These are phyloP conservation scores for Cunninghamia lanceolata DNA, from an alignment of 75 land plant genomes.

Conservation along the genomic window DNA sequence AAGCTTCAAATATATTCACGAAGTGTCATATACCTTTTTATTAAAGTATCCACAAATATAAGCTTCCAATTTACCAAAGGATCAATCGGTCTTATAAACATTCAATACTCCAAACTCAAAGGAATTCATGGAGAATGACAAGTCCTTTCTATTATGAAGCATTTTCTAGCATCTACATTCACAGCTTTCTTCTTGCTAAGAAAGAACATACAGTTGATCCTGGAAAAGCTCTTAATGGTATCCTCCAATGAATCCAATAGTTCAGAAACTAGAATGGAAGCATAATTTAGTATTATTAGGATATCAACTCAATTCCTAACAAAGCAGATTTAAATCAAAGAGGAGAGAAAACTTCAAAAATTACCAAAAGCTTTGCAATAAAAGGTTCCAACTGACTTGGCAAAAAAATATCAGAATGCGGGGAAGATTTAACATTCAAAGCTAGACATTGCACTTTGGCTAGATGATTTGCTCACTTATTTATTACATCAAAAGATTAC, in stretches of 20 bases:
- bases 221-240: neutral
- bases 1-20: neutral
- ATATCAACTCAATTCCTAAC: neutral
- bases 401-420: neutral
- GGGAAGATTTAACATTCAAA: neutral
- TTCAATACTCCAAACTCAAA: neutral
- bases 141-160: neutral
- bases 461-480: neutral
- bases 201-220: neutral
- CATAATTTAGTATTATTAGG: neutral
- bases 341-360: neutral
- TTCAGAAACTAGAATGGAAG: neutral
- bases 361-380: neutral
- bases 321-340: neutral
- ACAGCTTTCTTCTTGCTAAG: neutral
- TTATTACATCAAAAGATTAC: neutral
- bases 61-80: neutral
- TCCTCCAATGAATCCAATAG: neutral
- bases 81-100: neutral
- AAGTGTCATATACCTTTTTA: neutral
- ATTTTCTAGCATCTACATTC: neutral
- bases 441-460: neutral
- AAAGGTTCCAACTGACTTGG: neutral
- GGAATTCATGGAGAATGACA: neutral
- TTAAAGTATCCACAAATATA: neutral